Evolutionary conservation across 164 flowering plant genomes (phyloP), one percentile per base, ranked within the genome.

Genomic region (Stephania cephalantha): DNA sequence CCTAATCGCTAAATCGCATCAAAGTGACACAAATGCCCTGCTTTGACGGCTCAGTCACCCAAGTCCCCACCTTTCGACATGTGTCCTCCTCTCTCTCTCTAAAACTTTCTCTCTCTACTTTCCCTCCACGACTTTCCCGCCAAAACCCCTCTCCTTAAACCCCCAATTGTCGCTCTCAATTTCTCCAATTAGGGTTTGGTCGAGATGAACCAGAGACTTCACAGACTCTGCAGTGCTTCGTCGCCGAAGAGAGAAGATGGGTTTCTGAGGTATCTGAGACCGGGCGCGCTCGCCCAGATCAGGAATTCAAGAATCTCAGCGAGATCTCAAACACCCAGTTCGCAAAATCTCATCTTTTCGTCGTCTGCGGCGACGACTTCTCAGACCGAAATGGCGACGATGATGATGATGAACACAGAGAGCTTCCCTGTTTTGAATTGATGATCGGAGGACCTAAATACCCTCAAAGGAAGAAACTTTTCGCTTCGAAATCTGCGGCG

Each of bases 231-330:
- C 63, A 9, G 30, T 25, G 75, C 78, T 64, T 74, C 78, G 8
- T n/a, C 80, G 12, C 8, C 77, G 15, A 81, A 55, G 69, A 44
- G 81, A 25, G 73, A 71, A 1, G 82, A 78, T 8, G 78, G 76
- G 42, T 79, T 77, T 72, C 71, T 71, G 58, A 73, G 74, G 53
- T 85, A 71, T 58, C 79, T 85, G 2, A 83, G 78, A 72, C 87
- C 87, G 17, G 87, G 87, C 7, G 83, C 81, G 3, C 83, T 85
- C 3, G 85, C 87, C n/a, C 81, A 77, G 63, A 79, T 85, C 76
- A 73, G 85, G 20, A 81, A 85, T 78, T 81, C 84, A 50, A 78
- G 63, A 70, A 76, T 84, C 72, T 75, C 66, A 46, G 79, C 85
- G 35, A 77, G 82, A 75, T 75, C 81, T 58, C 82, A 78, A 63